phyloP scores from a whole-genome alignment of 495 filamentous ascomycete species.

The Penicillium malachiteum region DNA sequence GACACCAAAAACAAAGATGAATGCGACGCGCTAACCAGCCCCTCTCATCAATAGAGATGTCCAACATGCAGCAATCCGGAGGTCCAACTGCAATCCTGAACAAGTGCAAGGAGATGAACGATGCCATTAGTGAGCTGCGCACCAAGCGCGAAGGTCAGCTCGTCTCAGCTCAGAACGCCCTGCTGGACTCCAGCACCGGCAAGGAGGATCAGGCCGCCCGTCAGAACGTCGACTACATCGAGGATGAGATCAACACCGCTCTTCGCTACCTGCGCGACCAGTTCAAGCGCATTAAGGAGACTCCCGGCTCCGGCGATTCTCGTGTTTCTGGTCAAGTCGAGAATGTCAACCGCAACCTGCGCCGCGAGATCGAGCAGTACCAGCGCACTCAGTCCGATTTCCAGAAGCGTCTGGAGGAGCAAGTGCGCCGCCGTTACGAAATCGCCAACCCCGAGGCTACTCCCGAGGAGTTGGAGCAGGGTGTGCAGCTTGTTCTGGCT shows the following conservation, averaged over 20 bases:
- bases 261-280: conserved; percentile 74
- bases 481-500: conserved; percentile 66
- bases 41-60: conserved; percentile 60
- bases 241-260: conserved; percentile 75
- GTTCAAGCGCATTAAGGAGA: conserved; percentile 75
- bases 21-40: conserved; percentile 10
- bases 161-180: conserved; percentile 38
- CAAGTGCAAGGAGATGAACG: conserved; percentile 75
- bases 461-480: conserved; percentile 75
- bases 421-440: conserved; percentile 83
- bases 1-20: neutral
- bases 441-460: conserved; percentile 84
- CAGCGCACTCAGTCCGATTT: conserved; percentile 74
- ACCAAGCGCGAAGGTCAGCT: conserved; percentile 42
- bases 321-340: conserved; percentile 76
- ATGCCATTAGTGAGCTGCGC: conserved; percentile 55
- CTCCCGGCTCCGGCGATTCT: conserved; percentile 67
- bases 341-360: conserved; percentile 72
- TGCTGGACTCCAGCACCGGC: conserved; percentile 44
- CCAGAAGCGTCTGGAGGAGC: conserved; percentile 71
- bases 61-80: conserved; percentile 50
- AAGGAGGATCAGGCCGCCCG: conserved; percentile 45
- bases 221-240: conserved; percentile 60
- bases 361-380: conserved; percentile 75
- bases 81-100: conserved; percentile 77